Conservation (phyloP, 2,329 filamentous ascomycete genomes). For the Talaromyces sp. region DNA sequence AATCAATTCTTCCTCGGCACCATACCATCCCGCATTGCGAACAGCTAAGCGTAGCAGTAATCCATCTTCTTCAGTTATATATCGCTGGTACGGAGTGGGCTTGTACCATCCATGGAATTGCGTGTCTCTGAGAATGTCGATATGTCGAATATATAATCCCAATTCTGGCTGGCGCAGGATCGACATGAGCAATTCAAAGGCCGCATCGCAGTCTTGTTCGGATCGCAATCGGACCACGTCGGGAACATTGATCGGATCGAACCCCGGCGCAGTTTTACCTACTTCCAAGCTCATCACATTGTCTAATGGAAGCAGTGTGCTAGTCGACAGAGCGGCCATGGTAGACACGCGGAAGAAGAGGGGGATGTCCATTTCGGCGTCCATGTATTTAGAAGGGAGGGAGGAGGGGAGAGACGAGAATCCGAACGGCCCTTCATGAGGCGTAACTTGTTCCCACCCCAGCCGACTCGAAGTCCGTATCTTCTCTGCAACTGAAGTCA, state of each 20-base stretch:
- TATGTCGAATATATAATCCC: constrained; percentile 10
- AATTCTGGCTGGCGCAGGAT: constrained; percentile 16
- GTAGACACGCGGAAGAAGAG: constrained; percentile 18
- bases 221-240: constrained; percentile 12
- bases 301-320: constrained; percentile 11
- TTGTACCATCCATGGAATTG: constrained; percentile 15
- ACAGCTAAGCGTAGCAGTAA: constrained; percentile 11
- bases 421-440: constrained; percentile 1
- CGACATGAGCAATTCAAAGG: constrained; percentile 10
- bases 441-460: constrained; percentile 7
- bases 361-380: constrained; percentile 15
- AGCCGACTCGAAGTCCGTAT: background rate
- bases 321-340: constrained; percentile 15
- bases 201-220: constrained; percentile 16
- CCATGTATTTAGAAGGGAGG: constrained; percentile 7
- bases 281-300: constrained; percentile 7
- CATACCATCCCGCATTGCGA: constrained; percentile 16
- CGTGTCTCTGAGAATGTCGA: constrained; percentile 15
- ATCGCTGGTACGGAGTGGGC: constrained; percentile 8
- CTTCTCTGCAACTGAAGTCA: constrained; percentile 8
- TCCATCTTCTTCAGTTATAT: constrained; percentile 11
- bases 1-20: constrained; percentile 14
- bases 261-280: constrained; percentile 1
- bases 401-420: background rate
- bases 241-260: constrained; percentile 14